Evolutionary conservation across 257 asterid species (phyloP).

Genomic region (Solanum clarkiae): DNA sequence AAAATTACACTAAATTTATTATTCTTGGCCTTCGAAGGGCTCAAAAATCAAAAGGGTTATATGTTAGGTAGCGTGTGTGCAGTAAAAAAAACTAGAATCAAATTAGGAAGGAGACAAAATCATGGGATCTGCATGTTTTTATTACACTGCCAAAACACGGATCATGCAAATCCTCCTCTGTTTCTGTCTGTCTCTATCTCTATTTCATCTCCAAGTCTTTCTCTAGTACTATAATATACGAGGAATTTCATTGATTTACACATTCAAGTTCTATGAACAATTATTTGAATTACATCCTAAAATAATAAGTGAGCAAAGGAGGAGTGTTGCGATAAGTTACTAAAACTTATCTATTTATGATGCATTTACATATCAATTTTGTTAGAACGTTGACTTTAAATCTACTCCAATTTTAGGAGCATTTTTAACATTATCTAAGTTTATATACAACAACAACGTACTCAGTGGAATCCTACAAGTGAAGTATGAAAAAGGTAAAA

Average conservation of each 20-base stretch:
- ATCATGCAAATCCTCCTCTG: slow-evolving; percentile 30
- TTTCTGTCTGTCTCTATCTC: not conserved
- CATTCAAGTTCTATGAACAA: not conserved
- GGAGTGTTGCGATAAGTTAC: not conserved
- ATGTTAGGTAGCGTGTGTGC: not conserved
- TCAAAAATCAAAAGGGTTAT: not conserved
- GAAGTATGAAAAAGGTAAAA: too few relatives aligned
- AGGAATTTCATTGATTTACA: not conserved
- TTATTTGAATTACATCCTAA: not conserved
- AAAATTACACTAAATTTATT: not conserved
- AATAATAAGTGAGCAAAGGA: not conserved
- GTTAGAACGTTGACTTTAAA: not conserved
- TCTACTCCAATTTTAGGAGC: not conserved
- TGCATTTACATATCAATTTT: not conserved
- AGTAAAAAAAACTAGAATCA: not conserved
- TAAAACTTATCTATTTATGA: not conserved
- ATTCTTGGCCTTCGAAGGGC: slow-evolving; percentile 3
- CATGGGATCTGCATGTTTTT: slow-evolving; percentile 55
- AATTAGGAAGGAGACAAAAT: slow-evolving; percentile 25
- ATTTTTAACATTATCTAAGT: not conserved
- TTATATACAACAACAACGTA: too few relatives aligned
- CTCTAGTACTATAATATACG: not conserved
- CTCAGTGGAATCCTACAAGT: accelerated
- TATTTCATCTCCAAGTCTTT: not conserved
- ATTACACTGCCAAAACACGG: slow-evolving; percentile 22